Base-by-base conservation (phyloP, 495 filamentous ascomycete species). In the Penicillium bialowiezense region DNA sequence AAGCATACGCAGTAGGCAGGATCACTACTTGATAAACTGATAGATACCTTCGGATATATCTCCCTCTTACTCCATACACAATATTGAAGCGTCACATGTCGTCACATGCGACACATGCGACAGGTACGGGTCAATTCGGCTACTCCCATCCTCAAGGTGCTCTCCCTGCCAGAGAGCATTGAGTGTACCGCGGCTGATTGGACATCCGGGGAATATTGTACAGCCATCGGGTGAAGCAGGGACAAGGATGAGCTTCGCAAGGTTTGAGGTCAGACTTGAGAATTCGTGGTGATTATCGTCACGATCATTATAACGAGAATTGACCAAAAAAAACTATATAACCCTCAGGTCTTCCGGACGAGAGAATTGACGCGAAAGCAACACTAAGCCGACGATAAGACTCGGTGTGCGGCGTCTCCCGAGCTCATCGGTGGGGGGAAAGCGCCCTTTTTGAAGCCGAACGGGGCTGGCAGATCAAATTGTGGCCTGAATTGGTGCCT, bases 331-430 rank as follows among this genome's bases (percentile, higher is more conserved):
- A 52, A 35, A 10, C 36, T 50, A 47, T 58, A 58, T 54, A 51
- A 55, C 8, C 14, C 14, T n/a, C 13, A 31, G 13, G 13, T 31
- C 38, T 6, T 41, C 47, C 34, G 51, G 42, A 41, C 40, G 50
- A 54, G 49, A 55, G 23, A 50, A 32, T 17, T 48, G 26, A 35
- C 15, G 12, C 21, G 15, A 40, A 39, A 29, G 7, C 24, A 35
- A n/a, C 31, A 20, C 35, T 42, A 36, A 43, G 33, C 45, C 36
- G 48, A 46, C 13, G 48, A 51, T 51, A 29, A 34, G 40, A 54
- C 38, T 61, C 64, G 61, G 64, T 39, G 17, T 42, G 50, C 62
- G 62, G 58, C 58, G 58, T 17, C 50, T 46, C 47, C 60, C 65
- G 62, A 58, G 44, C 7, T 31, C 5, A 42, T 42, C 39, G 43